Conservation (phyloP, 2,329 filamentous ascomycete species). For the Gremmenia infestans region DNA sequence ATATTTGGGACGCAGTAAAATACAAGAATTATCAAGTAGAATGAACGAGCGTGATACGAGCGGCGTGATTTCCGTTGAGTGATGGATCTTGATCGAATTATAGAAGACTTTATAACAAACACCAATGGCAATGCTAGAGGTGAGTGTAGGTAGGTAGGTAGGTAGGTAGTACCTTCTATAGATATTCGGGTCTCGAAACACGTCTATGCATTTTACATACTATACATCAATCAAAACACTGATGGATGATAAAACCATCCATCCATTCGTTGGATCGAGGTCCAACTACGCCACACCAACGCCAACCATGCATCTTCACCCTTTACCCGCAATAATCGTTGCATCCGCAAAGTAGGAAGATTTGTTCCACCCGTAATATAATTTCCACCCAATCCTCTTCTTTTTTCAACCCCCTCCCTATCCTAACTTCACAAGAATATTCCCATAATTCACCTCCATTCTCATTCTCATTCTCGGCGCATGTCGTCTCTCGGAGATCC, state of each 20-base stretch:
- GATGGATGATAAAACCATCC: slow-evolving; percentile 1
- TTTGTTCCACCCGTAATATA: neutral
- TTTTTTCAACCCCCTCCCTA: neutral
- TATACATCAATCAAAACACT: slow-evolving; percentile 15
- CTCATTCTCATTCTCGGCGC: neutral
- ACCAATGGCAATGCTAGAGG: too few relatives aligned
- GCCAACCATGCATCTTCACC: slow-evolving; percentile 24
- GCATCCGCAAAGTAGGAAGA: neutral
- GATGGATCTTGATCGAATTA: too few relatives aligned
- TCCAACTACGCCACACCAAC: slow-evolving; percentile 21
- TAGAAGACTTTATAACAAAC: too few relatives aligned
- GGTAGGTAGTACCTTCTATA: neutral
- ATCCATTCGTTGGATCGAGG: slow-evolving; percentile 19
- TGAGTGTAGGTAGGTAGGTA: too few relatives aligned
- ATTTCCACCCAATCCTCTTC: neutral
- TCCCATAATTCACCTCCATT: neutral
- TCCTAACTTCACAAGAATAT: neutral
- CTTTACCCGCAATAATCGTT: slow-evolving; percentile 1
- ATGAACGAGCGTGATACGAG: slow-evolving; percentile 3
- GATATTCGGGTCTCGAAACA: neutral
- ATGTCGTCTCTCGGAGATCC: slow-evolving; percentile 16
- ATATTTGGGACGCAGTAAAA: slow-evolving; percentile 28
- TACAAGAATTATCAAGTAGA: slow-evolving; percentile 20
- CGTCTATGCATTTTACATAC: slow-evolving; percentile 19
- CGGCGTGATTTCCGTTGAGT: neutral